Evolutionary conservation across 1,284 basidiomycete species (phyloP).

Genomic region (Papiliotrema fonsecae): DNA sequence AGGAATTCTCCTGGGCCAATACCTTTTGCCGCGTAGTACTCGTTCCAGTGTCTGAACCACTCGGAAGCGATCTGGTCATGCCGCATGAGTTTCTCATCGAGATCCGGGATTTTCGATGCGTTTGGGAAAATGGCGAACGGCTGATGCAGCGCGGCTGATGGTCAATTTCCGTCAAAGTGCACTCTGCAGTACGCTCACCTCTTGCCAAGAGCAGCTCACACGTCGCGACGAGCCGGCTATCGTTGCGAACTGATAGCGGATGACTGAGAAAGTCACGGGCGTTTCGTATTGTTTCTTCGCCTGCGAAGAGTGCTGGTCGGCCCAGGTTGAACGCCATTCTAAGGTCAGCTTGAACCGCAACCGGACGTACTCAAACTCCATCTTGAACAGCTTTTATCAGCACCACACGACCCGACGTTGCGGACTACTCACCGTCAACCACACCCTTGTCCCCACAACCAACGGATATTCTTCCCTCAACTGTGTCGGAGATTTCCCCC

Average conservation of each 20-base stretch:
- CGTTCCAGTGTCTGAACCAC: slow-evolving; percentile 46
- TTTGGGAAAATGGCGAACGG: slow-evolving; percentile 33
- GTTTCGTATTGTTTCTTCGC: slow-evolving; percentile 76
- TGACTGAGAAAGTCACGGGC: slow-evolving; percentile 72
- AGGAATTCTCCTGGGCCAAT: slow-evolving; percentile 16
- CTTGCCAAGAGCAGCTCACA: slow-evolving; percentile 47
- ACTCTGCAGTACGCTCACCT: slow-evolving; percentile 17
- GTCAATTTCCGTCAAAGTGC: slow-evolving; percentile 4
- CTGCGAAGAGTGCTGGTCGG: slow-evolving; percentile 77
- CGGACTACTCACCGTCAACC: slow-evolving; percentile 59
- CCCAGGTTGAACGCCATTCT: slow-evolving; percentile 54
- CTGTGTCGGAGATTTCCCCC: slow-evolving; percentile 55
- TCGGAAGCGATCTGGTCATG: slow-evolving; percentile 31
- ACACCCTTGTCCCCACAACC: slow-evolving; percentile 71
- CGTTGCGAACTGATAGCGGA: slow-evolving; percentile 78
- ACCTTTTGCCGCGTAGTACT: slow-evolving; percentile 17
- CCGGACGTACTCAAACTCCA: slow-evolving; percentile 58
- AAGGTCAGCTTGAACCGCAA: not conserved
- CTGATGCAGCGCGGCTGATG: slow-evolving; percentile 31
- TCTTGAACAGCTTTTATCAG: slow-evolving; percentile 60
- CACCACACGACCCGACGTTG: not conserved
- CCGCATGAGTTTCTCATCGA: slow-evolving; percentile 36
- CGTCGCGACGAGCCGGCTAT: slow-evolving; percentile 84
- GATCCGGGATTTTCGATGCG: slow-evolving; percentile 22
- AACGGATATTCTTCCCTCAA: slow-evolving; percentile 65